phyloP scores from a whole-genome alignment of 1,139 yeast genomes.

The Arxiozyma slooffiae region DNA sequence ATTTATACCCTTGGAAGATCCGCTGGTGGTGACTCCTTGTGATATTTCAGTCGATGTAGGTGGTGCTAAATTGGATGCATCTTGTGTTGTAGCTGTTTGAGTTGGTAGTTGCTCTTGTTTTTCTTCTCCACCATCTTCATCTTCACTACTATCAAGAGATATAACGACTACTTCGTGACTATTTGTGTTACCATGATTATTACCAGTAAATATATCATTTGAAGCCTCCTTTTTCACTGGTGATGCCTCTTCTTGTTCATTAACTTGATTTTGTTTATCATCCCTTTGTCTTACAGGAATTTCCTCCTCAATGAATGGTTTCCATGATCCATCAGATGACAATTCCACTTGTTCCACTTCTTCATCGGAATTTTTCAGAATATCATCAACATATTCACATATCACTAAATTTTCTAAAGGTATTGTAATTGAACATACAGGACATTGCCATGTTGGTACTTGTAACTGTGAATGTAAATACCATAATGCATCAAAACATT shows the following conservation, averaged over 20 bases:
- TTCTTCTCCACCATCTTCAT: constrained; percentile 8
- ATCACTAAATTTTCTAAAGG: constrained; percentile 43
- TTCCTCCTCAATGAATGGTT: constrained; percentile 25
- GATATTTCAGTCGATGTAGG: not conserved
- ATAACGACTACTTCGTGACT: constrained; percentile 16
- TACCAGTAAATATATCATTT: not conserved
- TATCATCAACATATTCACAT: constrained; percentile 48
- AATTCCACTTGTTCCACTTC: constrained; percentile 45
- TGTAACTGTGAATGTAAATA: constrained; percentile 48
- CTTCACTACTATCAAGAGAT: constrained; percentile 23
- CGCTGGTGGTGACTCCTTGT: not conserved
- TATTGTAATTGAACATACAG: constrained; percentile 42
- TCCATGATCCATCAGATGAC: constrained; percentile 49
- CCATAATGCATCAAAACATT: constrained; percentile 55
- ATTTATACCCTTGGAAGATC: not conserved
- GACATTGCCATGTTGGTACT: constrained; percentile 56
- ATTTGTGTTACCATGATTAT: not conserved
- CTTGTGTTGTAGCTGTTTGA: not conserved
- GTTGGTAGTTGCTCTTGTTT: not conserved
- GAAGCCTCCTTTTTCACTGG: constrained; percentile 11
- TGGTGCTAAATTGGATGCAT: not conserved
- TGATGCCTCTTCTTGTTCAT: not conserved
- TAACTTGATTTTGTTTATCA: not conserved
- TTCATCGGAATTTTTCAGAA: constrained; percentile 36
- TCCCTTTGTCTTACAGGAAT: not conserved